Conservation (phyloP, 2,329 filamentous ascomycete genomes). For the Cylindrodendrum hubeiense region DNA sequence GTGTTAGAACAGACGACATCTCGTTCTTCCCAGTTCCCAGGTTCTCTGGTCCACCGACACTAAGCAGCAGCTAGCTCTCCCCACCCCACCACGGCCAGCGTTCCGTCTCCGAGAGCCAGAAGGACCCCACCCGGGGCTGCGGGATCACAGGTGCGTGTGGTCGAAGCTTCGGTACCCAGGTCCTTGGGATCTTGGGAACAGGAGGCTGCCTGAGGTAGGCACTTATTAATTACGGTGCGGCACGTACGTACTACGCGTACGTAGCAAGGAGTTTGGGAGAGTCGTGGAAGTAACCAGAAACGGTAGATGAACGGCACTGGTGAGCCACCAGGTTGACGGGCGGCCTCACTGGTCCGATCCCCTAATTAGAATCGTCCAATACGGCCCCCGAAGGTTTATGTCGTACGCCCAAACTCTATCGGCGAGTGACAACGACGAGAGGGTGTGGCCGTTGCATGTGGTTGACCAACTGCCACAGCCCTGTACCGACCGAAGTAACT, state of each 20-base stretch:
- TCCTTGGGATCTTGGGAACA: background rate
- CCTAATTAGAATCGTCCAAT: background rate
- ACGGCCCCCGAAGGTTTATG: conserved; percentile 1
- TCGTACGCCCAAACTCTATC: conserved; percentile 24
- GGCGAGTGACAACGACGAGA: conserved; percentile 6
- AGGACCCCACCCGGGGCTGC: conserved; percentile 15
- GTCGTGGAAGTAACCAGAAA: background rate
- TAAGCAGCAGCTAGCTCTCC: background rate
- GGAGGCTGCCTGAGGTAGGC: background rate
- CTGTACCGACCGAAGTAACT: conserved; percentile 1
- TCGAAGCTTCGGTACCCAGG: conserved; percentile 1
- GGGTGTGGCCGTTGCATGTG: conserved; percentile 12
- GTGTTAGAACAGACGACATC: background rate
- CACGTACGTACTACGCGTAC: background rate
- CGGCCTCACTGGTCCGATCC: conserved; percentile 3
- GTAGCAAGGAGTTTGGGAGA: background rate
- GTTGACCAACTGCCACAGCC: conserved; percentile 5
- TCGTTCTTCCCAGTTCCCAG: background rate
- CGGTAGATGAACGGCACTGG: background rate
- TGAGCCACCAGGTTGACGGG: background rate
- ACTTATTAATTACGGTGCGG: background rate
- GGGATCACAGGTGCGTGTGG: conserved; percentile 2
- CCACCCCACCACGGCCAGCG: conserved; percentile 9
- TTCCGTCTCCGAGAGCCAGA: conserved; percentile 6
- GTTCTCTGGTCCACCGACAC: conserved; percentile 5